These are phyloP conservation scores for Auriculariales sp. DNA, from an alignment of 768 basidiomycete species.

Conservation along the genomic window DNA sequence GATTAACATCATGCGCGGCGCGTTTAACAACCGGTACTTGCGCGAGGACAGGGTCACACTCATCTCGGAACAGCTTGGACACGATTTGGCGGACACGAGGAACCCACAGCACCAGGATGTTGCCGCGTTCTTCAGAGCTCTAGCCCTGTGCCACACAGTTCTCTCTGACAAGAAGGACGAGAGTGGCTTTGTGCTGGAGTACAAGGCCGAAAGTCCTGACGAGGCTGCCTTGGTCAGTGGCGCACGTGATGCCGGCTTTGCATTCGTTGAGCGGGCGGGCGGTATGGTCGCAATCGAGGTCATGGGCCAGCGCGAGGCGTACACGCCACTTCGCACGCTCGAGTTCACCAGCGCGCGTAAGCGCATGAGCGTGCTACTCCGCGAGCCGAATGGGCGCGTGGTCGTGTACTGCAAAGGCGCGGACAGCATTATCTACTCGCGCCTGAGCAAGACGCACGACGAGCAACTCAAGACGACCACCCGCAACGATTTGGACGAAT, in stretches of 20 bases:
- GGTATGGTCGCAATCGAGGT: conserved; percentile 79
- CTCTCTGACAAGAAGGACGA: conserved; percentile 65
- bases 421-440: conserved; percentile 85
- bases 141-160: conserved; percentile 89
- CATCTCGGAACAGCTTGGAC: conserved; percentile 72
- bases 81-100: conserved; percentile 51
- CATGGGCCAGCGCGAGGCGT: conserved; percentile 75
- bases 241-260: conserved; percentile 86
- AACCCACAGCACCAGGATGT: conserved; percentile 50
- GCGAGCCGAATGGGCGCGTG: conserved; percentile 68
- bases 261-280: conserved; percentile 65
- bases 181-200: conserved; percentile 42
- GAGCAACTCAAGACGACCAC: conserved; percentile 60
- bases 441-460: conserved; percentile 68
- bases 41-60: conserved; percentile 75
- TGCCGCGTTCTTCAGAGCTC: conserved; percentile 81
- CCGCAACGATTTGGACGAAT: conserved; percentile 75
- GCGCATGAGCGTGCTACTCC: conserved; percentile 86
- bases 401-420: conserved; percentile 94
- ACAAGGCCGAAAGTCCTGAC: conserved; percentile 95
- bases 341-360: conserved; percentile 94
- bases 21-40: conserved; percentile 80
- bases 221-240: conserved; percentile 89
- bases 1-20: conserved; percentile 55
- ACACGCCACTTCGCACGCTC: conserved; percentile 62